Percentiles rank a stretch among this genome's conserved stretches.
phyloP scores from a whole-genome alignment of 2,329 filamentous ascomycete species.

The Scleromitrula shiraiana region DNA sequence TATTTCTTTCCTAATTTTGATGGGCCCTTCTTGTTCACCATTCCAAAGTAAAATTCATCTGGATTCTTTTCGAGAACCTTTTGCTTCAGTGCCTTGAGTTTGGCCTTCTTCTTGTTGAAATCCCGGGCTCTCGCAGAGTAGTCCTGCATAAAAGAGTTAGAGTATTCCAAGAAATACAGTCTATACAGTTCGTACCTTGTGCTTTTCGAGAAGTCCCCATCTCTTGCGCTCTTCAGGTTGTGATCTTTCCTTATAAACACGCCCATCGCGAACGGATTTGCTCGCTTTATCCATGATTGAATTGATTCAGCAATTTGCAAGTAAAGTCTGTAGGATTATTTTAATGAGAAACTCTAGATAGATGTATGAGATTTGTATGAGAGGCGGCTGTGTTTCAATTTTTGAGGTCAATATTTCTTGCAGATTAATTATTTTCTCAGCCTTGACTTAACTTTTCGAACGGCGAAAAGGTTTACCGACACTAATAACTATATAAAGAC shows the following conservation, averaged over 20 bases:
- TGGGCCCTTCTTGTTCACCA: slow-evolving; percentile 54
- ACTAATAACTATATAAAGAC: neutral
- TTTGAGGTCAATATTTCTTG: too few species aligned
- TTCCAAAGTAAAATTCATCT: slow-evolving; percentile 67
- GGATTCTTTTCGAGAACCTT: slow-evolving; percentile 61
- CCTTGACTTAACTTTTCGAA: slow-evolving; percentile 1
- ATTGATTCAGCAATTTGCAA: slow-evolving; percentile 46
- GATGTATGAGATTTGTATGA: too few species aligned
- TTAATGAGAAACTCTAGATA: too few species aligned
- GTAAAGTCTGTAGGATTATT: too few species aligned
- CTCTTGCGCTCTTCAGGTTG: slow-evolving; percentile 77
- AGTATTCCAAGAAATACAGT: neutral
- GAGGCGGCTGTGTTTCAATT: too few species aligned
- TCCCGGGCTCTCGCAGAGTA: slow-evolving; percentile 58
- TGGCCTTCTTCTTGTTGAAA: slow-evolving; percentile 56
- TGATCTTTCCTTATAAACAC: slow-evolving; percentile 82
- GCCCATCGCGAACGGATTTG: slow-evolving; percentile 35
- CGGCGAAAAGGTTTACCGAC: neutral
- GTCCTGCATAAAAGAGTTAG: slow-evolving; percentile 37
- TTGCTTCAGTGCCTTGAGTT: slow-evolving; percentile 49
- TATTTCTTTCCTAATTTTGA: slow-evolving; percentile 43
- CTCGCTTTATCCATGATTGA: slow-evolving; percentile 10
- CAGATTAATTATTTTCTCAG: neutral
- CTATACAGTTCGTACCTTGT: slow-evolving; percentile 54
- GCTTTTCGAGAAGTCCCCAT: slow-evolving; percentile 90